Conservation (phyloP, 495 filamentous ascomycete species). For the Penicillium paxilli region DNA sequence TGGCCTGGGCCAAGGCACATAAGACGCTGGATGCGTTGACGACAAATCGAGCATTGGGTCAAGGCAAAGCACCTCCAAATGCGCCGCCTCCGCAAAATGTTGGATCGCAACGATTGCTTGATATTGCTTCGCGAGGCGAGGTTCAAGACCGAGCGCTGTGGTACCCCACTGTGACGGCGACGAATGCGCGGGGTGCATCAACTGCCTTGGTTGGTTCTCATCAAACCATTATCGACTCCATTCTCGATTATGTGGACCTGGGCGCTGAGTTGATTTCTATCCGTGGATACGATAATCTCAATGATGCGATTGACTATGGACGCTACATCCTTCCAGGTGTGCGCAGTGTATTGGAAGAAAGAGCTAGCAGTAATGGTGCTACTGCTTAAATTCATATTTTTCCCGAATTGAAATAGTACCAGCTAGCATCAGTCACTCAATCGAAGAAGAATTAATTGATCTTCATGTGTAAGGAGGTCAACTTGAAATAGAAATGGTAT, state of each 20-base stretch:
- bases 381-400: no score
- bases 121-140: slow-evolving; percentile 52
- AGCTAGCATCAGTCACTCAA: no score
- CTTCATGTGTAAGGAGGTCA: no score
- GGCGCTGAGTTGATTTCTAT: slow-evolving; percentile 55
- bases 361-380: neutral
- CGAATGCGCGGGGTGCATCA: slow-evolving; percentile 54
- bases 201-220: slow-evolving; percentile 53
- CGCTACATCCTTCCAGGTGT: slow-evolving; percentile 49
- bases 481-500: no score
- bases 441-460: no score
- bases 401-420: no score
- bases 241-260: slow-evolving; percentile 54
- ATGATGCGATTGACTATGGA: slow-evolving; percentile 55
- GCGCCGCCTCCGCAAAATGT: slow-evolving; percentile 50
- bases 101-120: slow-evolving; percentile 52
- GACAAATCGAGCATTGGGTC: slow-evolving; percentile 29
- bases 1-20: slow-evolving; percentile 55
- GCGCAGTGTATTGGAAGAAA: slow-evolving; percentile 37
- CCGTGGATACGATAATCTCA: slow-evolving; percentile 55
- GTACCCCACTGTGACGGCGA: slow-evolving; percentile 57
- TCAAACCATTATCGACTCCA: slow-evolving; percentile 48
- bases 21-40: slow-evolving; percentile 44
- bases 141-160: slow-evolving; percentile 56
- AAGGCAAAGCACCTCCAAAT: slow-evolving; percentile 24